Evolutionary conservation across 352 stramenopile species (phyloP), one percentile per base, ranked within the genome.

Genomic region (Phytophthora crassamura): DNA sequence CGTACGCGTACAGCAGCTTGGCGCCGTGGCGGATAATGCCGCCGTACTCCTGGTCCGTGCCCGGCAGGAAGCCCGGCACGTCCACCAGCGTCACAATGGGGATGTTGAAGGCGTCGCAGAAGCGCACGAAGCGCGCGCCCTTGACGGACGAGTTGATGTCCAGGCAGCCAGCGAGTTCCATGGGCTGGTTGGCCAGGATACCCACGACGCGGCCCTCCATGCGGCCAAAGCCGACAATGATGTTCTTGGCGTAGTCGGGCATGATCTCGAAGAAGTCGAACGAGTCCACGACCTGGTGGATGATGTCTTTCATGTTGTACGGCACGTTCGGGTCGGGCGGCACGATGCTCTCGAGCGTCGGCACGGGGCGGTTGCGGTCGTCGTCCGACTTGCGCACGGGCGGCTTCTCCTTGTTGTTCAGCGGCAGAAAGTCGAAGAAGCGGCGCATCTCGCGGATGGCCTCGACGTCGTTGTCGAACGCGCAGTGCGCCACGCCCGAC

Each of bases 51-150:
- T 99, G 97, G 55, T 91, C 89, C 14, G 95, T 98, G 14, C 97
- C 97, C 5, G 97, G 97, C 41, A 99, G 83, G 77, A 99, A 99
- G 38, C 97, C 97, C 3, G 97, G 97, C 20, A 99, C 97, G 76
- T 99, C 97, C 12, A 99, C 97, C 67, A 99, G 97, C 14, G 97
- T 99, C 16, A 99, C 76, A 41, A 99, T 84, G 9, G 97, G 97
- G 65, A 99, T 99, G 77, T 99, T 99, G 80, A 99, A 99, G 10
- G 95, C 79, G 80, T 99, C 97, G 65, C 94, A 98, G 72, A 99
- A 99, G 33, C 97, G 90, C 56, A 99, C 97, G 66, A 99, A 99
- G 48, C 98, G 85, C 12, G 97, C 98, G 12, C 89, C 98, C 82
- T 99, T 99, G 50, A 97, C 91, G 11, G 91, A 98, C 46, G 96